These are phyloP conservation scores for Gelatoporia subvermispora DNA, from an alignment of 768 basidiomycete species.

Conservation along the genomic window DNA sequence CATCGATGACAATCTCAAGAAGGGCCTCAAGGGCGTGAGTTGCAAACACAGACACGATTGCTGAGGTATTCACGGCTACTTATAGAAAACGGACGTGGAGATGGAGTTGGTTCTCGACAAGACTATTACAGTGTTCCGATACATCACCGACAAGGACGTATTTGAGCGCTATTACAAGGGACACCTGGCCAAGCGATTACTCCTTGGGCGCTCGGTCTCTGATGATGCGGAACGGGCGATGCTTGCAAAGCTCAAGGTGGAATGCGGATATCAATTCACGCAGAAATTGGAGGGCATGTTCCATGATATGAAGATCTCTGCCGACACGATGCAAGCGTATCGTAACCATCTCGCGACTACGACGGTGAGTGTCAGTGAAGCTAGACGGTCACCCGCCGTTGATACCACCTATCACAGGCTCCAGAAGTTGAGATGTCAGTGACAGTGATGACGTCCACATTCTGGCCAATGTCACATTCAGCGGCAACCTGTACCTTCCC, in stretches of 20 bases:
- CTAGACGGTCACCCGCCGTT: not conserved
- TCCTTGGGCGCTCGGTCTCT: conserved; percentile 82
- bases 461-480: conserved; percentile 84
- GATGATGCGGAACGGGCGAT: conserved; percentile 98
- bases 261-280: conserved; percentile 95
- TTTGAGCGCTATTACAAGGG: conserved; percentile 98
- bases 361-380: conserved; percentile 42
- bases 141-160: conserved; percentile 89
- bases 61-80: too few relatives aligned
- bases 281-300: conserved; percentile 99
- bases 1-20: conserved; percentile 93
- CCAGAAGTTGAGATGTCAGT: conserved; percentile 80
- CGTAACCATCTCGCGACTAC: conserved; percentile 52
- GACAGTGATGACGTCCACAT: conserved; percentile 92
- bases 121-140: conserved; percentile 94
- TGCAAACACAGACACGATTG: too few relatives aligned
- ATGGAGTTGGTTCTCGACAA: conserved; percentile 89
- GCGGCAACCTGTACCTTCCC: conserved; percentile 66
- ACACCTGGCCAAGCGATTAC: conserved; percentile 89
- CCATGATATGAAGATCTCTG: conserved; percentile 88
- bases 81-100: conserved; percentile 90
- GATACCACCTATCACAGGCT: conserved; percentile 37
- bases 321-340: conserved; percentile 77
- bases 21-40: conserved; percentile 89
- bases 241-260: conserved; percentile 94